A percentile compares a stretch with the other conserved stretches of the same genome.
phyloP scores from a whole-genome alignment of 768 basidiomycete species.

The Gymnopilus junonius region DNA sequence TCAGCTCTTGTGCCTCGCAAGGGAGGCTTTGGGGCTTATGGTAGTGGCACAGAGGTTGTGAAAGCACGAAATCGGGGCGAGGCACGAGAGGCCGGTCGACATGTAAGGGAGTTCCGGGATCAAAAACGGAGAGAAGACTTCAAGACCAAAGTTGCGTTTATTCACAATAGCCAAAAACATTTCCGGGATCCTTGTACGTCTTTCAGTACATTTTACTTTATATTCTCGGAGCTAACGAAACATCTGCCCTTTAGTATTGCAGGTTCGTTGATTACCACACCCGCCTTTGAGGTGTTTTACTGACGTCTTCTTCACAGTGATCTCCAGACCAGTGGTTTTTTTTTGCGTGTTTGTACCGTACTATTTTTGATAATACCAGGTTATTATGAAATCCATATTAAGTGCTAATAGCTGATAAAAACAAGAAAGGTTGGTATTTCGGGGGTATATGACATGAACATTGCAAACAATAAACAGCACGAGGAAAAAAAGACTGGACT shows the following conservation, averaged over 20 bases:
- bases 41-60: constrained; percentile 79
- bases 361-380: constrained; percentile 6
- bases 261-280: not conserved
- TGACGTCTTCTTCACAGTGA: not conserved
- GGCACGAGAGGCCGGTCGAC: constrained; percentile 88
- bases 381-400: constrained; percentile 15
- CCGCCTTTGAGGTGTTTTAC: not conserved
- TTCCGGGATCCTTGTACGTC: constrained; percentile 64
- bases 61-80: constrained; percentile 95
- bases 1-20: constrained; percentile 82
- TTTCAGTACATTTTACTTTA: not conserved
- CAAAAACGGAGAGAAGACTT: constrained; percentile 79
- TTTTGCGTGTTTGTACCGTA: not conserved
- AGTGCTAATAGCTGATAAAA: constrained; percentile 14
- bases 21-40: constrained; percentile 89
- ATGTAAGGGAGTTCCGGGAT: constrained; percentile 84
- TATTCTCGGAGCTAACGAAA: not conserved
- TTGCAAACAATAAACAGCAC: constrained; percentile 38
- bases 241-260: constrained; percentile 6
- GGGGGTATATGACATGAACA: constrained; percentile 30
- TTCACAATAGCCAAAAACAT: constrained; percentile 88
- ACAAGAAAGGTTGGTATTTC: constrained; percentile 16
- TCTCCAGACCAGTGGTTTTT: not conserved
- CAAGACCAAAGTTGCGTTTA: constrained; percentile 81
- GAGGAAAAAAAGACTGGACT: constrained; percentile 41